Base-by-base conservation (phyloP, 148 eudicot species). In the Nepenthes mirabilis region DNA sequence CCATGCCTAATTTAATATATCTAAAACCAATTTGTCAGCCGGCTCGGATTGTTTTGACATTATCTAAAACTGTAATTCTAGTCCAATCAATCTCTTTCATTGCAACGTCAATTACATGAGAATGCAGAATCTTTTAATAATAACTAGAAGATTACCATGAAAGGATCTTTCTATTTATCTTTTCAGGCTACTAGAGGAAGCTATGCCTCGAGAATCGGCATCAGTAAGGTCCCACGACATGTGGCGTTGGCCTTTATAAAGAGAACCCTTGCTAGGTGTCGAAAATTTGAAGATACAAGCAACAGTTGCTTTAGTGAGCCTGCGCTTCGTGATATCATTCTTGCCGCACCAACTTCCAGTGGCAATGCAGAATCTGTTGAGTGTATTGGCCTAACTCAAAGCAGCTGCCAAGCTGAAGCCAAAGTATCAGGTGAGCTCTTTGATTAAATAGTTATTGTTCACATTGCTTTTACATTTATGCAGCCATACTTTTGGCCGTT, bases 281-380 rank as follows among this genome's bases (percentile, higher is more conserved):
- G 68, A 56, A 80, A 67, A 64, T 85, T 79, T 59, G 93, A 85
- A 72, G 79, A 77, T 37, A 67, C 77, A 32, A 84, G 93, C 48
- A 77, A 66, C 43, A 88, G 97, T 78, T 91, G 93, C 79, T 91
- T 91, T 48, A 70, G 69, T 40, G 95, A 85, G 37, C 93, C 97
- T 66, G 67, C 80, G 37, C 79, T 83, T 37, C 83, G 82, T 13
- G 95, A 85, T 54, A 68, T 81, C 59, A 60, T 87, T 61, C 75
- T 71, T 73, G 78, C 87, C 66, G 71, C 69, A 57, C 81, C 83
- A 11, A 64, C 78, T 54, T 66, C 43, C 33, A 72, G 65, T 64
- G 62, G 52, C 63, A 81, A 71, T 36, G 71, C 47, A 43, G 83
- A 75, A 70, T 58, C 74, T 58, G 53, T 58, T 54, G 49, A 66